Base-by-base conservation (phyloP, 1,284 basidiomycete genomes). In the Pascua guehoae region DNA sequence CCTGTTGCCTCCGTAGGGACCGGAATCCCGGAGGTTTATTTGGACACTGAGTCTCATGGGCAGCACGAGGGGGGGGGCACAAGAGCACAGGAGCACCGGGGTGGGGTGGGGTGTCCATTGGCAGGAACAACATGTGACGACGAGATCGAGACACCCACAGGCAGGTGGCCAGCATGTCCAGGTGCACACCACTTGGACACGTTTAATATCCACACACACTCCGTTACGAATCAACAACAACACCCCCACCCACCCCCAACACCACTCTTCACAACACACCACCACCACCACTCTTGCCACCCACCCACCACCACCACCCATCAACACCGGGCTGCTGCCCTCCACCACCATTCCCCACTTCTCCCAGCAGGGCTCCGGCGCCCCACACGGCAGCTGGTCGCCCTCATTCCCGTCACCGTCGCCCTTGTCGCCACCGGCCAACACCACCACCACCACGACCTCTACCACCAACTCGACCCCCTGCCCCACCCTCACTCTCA, bases 311-410 rank as follows among this genome's bases (percentile, higher is more conserved):
- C 18, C 5, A 8, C 44, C 17, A 49, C 49, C 49, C 53, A 42
- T 50, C 49, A 58, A 16, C 41, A 16, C 42, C 12, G 16, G 42
- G 16, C 42, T 16, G 42, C n/a, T 17, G 14, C 10, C 42, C 42
- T 44, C 42, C 12, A 44, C 42, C 16, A 11, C 40, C 18, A 39
- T 49, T 50, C 49, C 16, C 45, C 45, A 17, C 12, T 8, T 5
- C 37, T 32, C 24, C 39, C 53, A 48, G 47, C 48, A 41, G 54
- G 50, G 54, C 54, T 55, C 48, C 24, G 54, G 50, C 48, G 54
- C 54, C 54, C 49, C 24, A 14, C 15, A 36, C 32, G 8, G 15
- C 24, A 4, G 24, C 24, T 32, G 24, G 24, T 32, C 24, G 24
- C 24, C 24, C 24, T 32, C 24, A 32, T 32, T 32, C n/a, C n/a